phyloP scores from a whole-genome alignment of 2,329 filamentous ascomycete species.

The Pseudogymnoascus sp. region DNA sequence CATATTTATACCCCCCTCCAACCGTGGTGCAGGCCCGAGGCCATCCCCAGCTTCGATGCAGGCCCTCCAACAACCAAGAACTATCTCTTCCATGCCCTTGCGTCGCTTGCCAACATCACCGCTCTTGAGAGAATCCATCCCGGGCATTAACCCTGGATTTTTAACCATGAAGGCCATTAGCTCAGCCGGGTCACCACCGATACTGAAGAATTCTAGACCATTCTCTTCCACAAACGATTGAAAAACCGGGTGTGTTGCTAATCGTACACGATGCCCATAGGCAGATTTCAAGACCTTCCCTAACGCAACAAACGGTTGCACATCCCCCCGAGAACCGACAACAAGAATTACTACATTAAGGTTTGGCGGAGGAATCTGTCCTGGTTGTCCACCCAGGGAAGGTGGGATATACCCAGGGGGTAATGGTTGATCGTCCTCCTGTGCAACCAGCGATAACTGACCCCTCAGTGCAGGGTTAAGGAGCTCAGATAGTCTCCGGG shows the following conservation, averaged over 20 bases:
- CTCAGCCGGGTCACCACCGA: conserved; percentile 69
- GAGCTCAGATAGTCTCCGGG: conserved; percentile 55
- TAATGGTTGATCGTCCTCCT: conserved; percentile 41
- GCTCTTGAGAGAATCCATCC: conserved; percentile 64
- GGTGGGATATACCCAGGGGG: conserved; percentile 65
- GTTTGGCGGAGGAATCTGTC: conserved; percentile 46
- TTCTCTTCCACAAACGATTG: conserved; percentile 59
- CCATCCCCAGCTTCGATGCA: conserved; percentile 75
- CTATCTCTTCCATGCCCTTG: conserved; percentile 66
- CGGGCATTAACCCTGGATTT: conserved; percentile 77
- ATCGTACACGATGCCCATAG: conserved; percentile 62
- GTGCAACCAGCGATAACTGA: conserved; percentile 36
- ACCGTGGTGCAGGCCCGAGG: conserved; percentile 36
- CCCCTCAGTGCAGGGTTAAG: conserved; percentile 55
- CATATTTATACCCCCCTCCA: conserved; percentile 39
- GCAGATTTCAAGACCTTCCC: conserved; percentile 55
- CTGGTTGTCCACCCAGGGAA: conserved; percentile 57
- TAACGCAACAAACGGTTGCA: conserved; percentile 66
- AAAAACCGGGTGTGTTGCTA: conserved; percentile 66
- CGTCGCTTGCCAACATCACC: conserved; percentile 70
- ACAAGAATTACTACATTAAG: conserved; percentile 69
- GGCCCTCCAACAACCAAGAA: conserved; percentile 80
- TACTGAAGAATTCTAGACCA: conserved; percentile 66
- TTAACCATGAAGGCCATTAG: conserved; percentile 84
- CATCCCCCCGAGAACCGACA: conserved; percentile 65